phyloP scores from a whole-genome alignment of 768 basidiomycete species.

The Steccherinum ochraceum region DNA sequence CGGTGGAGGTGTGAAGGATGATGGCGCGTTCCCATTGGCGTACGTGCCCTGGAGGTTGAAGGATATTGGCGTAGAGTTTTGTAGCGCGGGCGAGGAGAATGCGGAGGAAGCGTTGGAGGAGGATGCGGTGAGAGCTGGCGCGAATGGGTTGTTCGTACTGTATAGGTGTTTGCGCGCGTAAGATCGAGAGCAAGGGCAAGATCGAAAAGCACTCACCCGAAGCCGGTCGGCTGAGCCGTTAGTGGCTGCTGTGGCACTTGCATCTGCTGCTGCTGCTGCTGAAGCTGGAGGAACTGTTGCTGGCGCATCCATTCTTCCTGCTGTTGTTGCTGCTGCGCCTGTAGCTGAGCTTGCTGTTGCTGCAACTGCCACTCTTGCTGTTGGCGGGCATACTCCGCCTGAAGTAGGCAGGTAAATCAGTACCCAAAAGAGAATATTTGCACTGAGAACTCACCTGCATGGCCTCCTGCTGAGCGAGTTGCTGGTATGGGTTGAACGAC shows the following conservation, averaged over 20 bases:
- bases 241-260: conserved; percentile 39
- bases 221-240: conserved; percentile 63
- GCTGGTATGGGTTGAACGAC: conserved; percentile 90
- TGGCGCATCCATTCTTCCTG: conserved; percentile 59
- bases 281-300: conserved; percentile 47
- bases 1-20: conserved; percentile 36
- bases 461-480: conserved; percentile 88
- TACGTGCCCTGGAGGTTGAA: conserved; percentile 74
- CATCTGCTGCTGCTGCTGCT: conserved; percentile 47
- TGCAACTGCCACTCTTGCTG: conserved; percentile 70
- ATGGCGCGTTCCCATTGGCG: conserved; percentile 35
- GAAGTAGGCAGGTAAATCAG: neutral
- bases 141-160: conserved; percentile 96
- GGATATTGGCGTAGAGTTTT: conserved; percentile 31
- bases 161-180: too few species aligned
- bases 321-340: conserved; percentile 36
- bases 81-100: conserved; percentile 25
- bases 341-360: conserved; percentile 38
- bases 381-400: conserved; percentile 40
- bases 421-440: neutral
- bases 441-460: conserved; percentile 41
- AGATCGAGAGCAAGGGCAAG: conserved; percentile 91
- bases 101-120: conserved; percentile 7
- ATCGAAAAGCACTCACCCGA: conserved; percentile 46
- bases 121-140: conserved; percentile 26